Base-by-base conservation (phyloP, 371 early-diverging fungal genomes). In the Mucor indicus region DNA sequence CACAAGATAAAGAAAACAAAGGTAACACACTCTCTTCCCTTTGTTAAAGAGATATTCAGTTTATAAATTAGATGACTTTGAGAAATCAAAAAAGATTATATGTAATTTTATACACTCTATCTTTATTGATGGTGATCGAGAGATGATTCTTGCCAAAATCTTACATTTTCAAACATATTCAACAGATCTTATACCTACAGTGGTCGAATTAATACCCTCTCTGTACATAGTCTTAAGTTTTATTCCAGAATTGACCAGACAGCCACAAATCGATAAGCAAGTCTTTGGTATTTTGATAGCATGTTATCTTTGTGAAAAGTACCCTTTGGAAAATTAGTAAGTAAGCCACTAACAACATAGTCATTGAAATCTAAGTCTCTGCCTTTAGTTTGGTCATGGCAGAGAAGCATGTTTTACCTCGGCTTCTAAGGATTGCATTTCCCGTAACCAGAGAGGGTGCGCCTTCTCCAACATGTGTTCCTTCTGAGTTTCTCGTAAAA, bases 161-260 rank as follows among this genome's bases (percentile, higher is more conserved):
- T 38, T 83, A n/a, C 83, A 83, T 48, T 83, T 83, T 37, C 79
- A 83, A 42, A 80, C 80, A 0, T 83, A 83, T 44, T 56, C 79
- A 7, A 57, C 65, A 32, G 74, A 80, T 9, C 59, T 83, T 6
- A 62, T 83, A 16, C 80, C 79, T 0, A 60, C 67, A n/a, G 64
- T 78, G 2, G 78, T 80, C 6, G 69, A 76, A 2, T 57, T 75
- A 3, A 68, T 83, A 20, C 78, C 79, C 5, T 80, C 80, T 10
- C 56, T 80, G 27, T 80, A 77, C 42, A 75, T 76, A 17, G 75
- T 76, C 5, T 32, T 75, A n/a, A 72, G 69, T 22, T 80, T 79
- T 37, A 50, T 80, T 12, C 68, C 74, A 1, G 80, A 83, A 30
- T 48, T 83, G 20, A 43, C 76, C 6, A 53, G 71, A 42, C 72